A percentile compares a stretch with the other conserved stretches of the same genome.
Conservation (phyloP, 306 rosid genomes). For the Dryas octopetala region DNA sequence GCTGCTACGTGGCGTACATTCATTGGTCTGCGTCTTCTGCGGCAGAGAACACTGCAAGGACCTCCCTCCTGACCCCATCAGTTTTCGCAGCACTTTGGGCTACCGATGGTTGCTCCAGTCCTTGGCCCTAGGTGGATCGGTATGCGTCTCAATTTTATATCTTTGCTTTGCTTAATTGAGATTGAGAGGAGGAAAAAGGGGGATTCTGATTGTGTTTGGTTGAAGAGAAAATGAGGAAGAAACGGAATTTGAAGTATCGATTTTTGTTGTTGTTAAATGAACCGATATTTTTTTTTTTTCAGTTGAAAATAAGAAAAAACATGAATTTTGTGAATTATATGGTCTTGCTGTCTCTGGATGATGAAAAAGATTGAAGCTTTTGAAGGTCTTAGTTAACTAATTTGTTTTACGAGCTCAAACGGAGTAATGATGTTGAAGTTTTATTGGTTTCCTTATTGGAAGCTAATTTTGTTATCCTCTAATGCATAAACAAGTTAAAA, state of each 20-base stretch:
- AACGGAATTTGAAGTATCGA: not conserved
- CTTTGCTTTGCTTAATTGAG: conserved; percentile 7
- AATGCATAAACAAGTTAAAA: not conserved
- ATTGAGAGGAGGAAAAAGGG: not conserved
- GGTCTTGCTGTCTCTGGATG: not conserved
- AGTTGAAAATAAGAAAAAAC: not conserved
- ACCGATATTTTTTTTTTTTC: not conserved
- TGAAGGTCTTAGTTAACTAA: too few species aligned
- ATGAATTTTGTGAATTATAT: not conserved
- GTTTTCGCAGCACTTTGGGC: conserved; percentile 60
- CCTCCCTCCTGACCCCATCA: conserved; percentile 73
- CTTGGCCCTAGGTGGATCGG: conserved; percentile 76
- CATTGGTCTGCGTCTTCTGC: conserved; percentile 71
- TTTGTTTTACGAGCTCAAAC: not conserved
- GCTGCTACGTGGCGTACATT: conserved; percentile 62
- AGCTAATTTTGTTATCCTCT: not conserved
- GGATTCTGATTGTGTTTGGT: conserved; percentile 3
- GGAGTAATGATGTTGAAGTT: not conserved
- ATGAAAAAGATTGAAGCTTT: conserved; percentile 15
- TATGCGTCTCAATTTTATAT: conserved; percentile 24
- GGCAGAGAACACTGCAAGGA: conserved; percentile 55
- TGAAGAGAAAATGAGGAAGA: not conserved
- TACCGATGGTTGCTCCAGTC: conserved; percentile 78
- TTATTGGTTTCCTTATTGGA: not conserved
- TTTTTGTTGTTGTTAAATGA: not conserved